Conservation (phyloP, 2,329 filamentous ascomycete genomes). For the Fusarium brachygibbosum region DNA sequence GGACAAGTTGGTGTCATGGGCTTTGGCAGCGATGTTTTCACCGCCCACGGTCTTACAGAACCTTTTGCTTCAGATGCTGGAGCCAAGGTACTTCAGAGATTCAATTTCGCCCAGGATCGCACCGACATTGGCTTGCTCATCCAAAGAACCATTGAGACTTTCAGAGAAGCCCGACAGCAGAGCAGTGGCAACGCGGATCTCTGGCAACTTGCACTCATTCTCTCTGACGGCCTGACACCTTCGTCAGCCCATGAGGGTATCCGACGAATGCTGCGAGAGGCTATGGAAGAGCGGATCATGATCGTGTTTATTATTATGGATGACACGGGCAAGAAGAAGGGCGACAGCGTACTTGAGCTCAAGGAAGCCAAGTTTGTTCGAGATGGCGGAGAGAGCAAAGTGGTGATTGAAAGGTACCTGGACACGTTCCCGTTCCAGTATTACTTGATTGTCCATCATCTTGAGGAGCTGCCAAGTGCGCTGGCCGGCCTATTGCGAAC, state of each 20-base stretch:
- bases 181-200: slow-evolving; percentile 74
- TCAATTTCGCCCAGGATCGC: slow-evolving; percentile 85
- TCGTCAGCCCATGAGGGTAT: slow-evolving; percentile 84
- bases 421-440: slow-evolving; percentile 98
- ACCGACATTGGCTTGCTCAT: slow-evolving; percentile 89
- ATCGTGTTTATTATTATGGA: slow-evolving; percentile 98
- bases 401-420: slow-evolving; percentile 90
- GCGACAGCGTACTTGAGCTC: slow-evolving; percentile 84
- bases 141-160: slow-evolving; percentile 81
- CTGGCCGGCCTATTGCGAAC: slow-evolving; percentile 90
- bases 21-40: slow-evolving; percentile 86
- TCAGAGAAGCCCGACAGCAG: slow-evolving; percentile 79
- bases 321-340: slow-evolving; percentile 62
- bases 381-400: slow-evolving; percentile 73
- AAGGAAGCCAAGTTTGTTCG: slow-evolving; percentile 87
- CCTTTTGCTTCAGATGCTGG: slow-evolving; percentile 84
- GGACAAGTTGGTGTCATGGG: slow-evolving; percentile 93
- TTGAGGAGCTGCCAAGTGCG: slow-evolving; percentile 90
- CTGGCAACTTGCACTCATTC: slow-evolving; percentile 94
- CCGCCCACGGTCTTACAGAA: slow-evolving; percentile 86
- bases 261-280: slow-evolving; percentile 83
- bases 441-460: slow-evolving; percentile 93
- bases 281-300: slow-evolving; percentile 95
- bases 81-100: slow-evolving; percentile 84
- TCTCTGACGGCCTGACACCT: slow-evolving; percentile 94